Evolutionary conservation across 176 grass and related monocot genomes (phyloP).

Genomic region (Hyparrhenia diplandra): DNA sequence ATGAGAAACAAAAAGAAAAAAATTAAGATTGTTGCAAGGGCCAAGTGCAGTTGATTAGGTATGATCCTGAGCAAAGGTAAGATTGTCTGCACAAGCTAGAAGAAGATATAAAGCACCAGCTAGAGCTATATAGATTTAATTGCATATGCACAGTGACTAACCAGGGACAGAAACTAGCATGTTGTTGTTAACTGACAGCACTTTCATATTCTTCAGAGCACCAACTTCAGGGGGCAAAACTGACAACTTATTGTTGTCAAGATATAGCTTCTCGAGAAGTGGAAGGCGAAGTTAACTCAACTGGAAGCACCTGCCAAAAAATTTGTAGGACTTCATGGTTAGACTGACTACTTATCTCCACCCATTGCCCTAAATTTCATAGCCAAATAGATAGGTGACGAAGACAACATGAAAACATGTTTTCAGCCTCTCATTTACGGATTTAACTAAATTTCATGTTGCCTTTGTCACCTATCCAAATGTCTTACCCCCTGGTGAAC

Average conservation of each 20-base stretch:
- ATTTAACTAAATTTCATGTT: background rate
- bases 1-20: conserved; percentile 3
- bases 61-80: conserved; percentile 14
- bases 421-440: background rate
- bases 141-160: conserved; percentile 37
- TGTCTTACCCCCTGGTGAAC: background rate
- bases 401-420: conserved; percentile 1
- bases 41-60: conserved; percentile 8
- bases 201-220: conserved; percentile 77
- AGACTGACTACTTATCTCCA: background rate
- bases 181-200: conserved; percentile 81
- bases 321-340: conserved; percentile 29
- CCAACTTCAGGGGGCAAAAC: conserved; percentile 94
- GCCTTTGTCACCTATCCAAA: too few species aligned
- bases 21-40: background rate
- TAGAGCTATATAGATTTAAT: background rate
- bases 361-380: background rate
- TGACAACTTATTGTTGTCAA: conserved; percentile 88
- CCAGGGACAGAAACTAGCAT: conserved; percentile 95
- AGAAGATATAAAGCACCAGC: background rate
- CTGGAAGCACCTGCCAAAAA: conserved; percentile 74
- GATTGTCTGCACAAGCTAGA: background rate
- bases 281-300: conserved; percentile 80
- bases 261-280: conserved; percentile 85
- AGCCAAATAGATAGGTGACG: background rate